A percentile compares a stretch with the other conserved stretches of the same genome.
These are phyloP conservation scores for Closterium sp. DNA, from an alignment of 139 green algal species.

Conservation along the genomic window DNA sequence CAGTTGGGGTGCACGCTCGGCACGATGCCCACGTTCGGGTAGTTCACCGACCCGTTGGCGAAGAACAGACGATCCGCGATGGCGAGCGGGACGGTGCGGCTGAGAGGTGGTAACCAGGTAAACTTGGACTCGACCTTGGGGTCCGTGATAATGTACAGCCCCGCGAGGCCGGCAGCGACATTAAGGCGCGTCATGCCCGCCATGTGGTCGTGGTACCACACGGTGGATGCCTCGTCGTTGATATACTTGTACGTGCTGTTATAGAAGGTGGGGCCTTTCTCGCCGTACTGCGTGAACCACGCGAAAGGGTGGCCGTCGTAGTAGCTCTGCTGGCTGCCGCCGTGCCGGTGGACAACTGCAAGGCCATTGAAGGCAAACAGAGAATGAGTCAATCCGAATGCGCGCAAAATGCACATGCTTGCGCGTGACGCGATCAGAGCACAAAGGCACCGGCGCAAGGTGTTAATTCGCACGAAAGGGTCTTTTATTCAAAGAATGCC, in stretches of 20 bases:
- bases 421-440: too few species aligned
- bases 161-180: constrained; percentile 14
- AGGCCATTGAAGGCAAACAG: too few species aligned
- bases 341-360: constrained; percentile 21
- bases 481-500: too few species aligned
- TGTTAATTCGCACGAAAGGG: too few species aligned
- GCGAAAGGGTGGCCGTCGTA: constrained; percentile 28
- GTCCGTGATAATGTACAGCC: constrained; percentile 30
- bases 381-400: too few species aligned
- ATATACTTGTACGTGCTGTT: constrained; percentile 9
- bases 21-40: constrained; percentile 1
- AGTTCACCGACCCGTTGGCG: constrained; percentile 21
- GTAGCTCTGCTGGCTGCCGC: neutral
- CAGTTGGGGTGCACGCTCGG: constrained; percentile 32
- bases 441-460: too few species aligned
- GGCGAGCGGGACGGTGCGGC: constrained; percentile 3
- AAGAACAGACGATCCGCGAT: neutral
- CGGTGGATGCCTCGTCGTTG: constrained; percentile 1
- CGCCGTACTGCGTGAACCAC: constrained; percentile 6
- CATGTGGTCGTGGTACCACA: constrained; percentile 44
- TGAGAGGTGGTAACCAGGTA: neutral
- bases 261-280: constrained; percentile 7
- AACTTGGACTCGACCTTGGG: neutral
- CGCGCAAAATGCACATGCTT: too few species aligned
- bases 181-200: constrained; percentile 26